Evolutionary conservation across 257 asterid species (phyloP).

Genomic region (Solanum boliviense): DNA sequence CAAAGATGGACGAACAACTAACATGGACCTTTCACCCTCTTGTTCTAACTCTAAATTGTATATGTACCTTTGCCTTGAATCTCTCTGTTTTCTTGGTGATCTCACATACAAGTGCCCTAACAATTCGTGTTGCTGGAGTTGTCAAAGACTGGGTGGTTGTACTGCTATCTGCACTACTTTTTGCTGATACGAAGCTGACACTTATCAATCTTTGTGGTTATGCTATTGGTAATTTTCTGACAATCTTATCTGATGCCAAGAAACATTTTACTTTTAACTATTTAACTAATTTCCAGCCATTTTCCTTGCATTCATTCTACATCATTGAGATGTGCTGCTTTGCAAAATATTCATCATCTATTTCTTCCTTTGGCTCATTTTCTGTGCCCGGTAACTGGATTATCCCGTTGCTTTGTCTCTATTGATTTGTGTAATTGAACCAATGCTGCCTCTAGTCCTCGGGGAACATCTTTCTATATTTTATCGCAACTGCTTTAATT

Average conservation of each 20-base stretch:
- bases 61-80: slow-evolving; percentile 91
- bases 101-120: slow-evolving; percentile 93
- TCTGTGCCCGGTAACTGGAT: not conserved
- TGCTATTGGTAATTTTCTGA: slow-evolving; percentile 59
- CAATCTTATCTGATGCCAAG: not conserved
- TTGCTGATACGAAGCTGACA: slow-evolving; percentile 83
- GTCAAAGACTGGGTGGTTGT: slow-evolving; percentile 99
- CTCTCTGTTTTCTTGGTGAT: slow-evolving; percentile 96
- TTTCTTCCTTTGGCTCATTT: not conserved
- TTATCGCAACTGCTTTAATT: not conserved
- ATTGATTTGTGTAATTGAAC: not conserved
- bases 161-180: slow-evolving; percentile 79
- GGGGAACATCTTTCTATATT: not conserved
- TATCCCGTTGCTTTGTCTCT: not conserved
- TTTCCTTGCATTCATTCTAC: not conserved
- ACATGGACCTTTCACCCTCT: slow-evolving; percentile 71
- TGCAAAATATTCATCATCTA: not conserved
- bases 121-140: slow-evolving; percentile 98
- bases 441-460: not conserved
- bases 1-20: slow-evolving; percentile 70
- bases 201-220: slow-evolving; percentile 81
- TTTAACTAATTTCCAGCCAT: not conserved
- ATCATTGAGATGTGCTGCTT: not conserved
- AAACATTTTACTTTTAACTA: not conserved
- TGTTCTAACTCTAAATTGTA: slow-evolving; percentile 58